Evolutionary conservation across 495 filamentous ascomycete genomes (phyloP), one percentile per base, ranked within the genome.

Genomic region (Hypoxylon subgilvum): DNA sequence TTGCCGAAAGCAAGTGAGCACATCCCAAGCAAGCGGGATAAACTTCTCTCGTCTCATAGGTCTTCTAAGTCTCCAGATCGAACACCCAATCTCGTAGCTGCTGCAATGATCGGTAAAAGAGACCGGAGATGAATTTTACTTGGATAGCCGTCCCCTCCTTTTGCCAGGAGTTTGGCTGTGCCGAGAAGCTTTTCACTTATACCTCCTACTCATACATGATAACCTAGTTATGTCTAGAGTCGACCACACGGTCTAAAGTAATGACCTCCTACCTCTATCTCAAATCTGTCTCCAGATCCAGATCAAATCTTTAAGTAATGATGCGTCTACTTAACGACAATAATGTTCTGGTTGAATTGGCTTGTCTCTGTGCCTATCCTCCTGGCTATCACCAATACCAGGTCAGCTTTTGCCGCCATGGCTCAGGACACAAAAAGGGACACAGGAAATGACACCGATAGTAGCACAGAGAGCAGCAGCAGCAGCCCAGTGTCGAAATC

Each of bases 271-370:
- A 28, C 43, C 47, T 44, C 31, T 25, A 25, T 49, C 28, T 39
- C 18, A 44, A 53, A 41, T 30, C 59, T 45, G 17, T 23, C 21
- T 40, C 39, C 13, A 5, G 14, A 6, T 14, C 28, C 34, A 34
- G 27, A 3, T 22, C 27, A 3, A 48, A 44, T 53, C 38, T 38
- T 63, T 49, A 57, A 57, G 60, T 53, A 53, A 57, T 14, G 13
- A 53, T 52, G 43, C 8, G 30, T 27, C 32, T 62, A 46, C 51
- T 43, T 52, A 12, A 6, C 40, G 13, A 12, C 7, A 39, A 49
- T 52, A 22, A 63, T 57, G 53, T 53, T 57, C 23, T 57, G 48
- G 53, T 40, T 49, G 53, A 63, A 53, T 40, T 63, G 52, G 53
- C 43, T 53, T 22, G 48, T 63, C 30, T 57, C 53, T 22, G 6